These are phyloP conservation scores for Vairimorpha ceranae DNA, from an alignment of 371 early-diverging fungal genomes.

Conservation along the genomic window DNA sequence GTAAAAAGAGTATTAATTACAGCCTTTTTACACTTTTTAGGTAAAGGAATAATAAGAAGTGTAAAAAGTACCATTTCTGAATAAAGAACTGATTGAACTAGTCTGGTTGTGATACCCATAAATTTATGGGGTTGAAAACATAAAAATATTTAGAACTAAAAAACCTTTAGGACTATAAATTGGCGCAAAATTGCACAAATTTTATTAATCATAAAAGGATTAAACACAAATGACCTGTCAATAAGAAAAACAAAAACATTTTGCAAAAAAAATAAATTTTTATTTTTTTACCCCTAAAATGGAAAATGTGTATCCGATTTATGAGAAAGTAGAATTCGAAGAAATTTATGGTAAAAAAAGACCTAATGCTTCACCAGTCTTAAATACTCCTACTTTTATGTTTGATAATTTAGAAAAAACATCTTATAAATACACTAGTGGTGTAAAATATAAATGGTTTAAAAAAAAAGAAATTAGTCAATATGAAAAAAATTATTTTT, in stretches of 20 bases:
- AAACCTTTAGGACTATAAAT: too few species aligned
- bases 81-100: slow-evolving; percentile 25
- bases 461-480: neutral
- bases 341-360: slow-evolving; percentile 51
- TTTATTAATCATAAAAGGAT: neutral
- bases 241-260: too few species aligned
- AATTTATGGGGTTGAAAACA: neutral
- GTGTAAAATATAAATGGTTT: neutral
- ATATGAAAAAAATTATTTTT: slow-evolving; percentile 18
- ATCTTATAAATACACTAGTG: neutral
- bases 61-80: slow-evolving; percentile 29
- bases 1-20: slow-evolving; percentile 10
- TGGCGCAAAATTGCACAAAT: too few species aligned
- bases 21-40: slow-evolving; percentile 15
- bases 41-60: slow-evolving; percentile 28
- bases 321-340: slow-evolving; percentile 46
- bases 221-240: neutral
- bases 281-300: slow-evolving; percentile 14
- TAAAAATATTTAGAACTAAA: too few species aligned
- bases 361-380: slow-evolving; percentile 31
- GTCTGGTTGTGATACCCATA: neutral
- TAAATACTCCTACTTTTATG: slow-evolving; percentile 4
- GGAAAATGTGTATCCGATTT: slow-evolving; percentile 48
- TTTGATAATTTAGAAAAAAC: neutral
- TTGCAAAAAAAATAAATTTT: neutral